phyloP scores from a whole-genome alignment of 108 stramenopile species.

The Nannochloropsis granulata region DNA sequence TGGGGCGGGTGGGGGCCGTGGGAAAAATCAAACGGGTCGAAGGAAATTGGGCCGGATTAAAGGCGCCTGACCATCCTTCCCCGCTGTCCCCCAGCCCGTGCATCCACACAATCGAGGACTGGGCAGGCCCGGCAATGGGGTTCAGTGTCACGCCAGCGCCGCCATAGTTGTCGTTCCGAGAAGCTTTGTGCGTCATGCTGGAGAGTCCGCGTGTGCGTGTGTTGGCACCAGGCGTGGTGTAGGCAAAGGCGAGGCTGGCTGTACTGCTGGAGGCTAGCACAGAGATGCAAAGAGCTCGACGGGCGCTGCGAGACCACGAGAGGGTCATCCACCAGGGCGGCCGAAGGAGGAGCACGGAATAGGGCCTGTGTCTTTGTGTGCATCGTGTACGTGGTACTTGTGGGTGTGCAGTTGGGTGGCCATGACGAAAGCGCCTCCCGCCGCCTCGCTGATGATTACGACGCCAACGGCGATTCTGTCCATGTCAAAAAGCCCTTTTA shows the following conservation, averaged over 20 bases:
- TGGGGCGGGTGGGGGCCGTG: constrained; percentile 15
- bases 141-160: background rate
- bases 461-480: too few relatives aligned
- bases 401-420: too few relatives aligned
- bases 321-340: background rate
- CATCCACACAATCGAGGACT: constrained; percentile 17
- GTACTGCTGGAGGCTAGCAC: background rate
- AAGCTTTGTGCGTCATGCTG: background rate
- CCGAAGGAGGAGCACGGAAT: too few relatives aligned
- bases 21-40: background rate
- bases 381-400: too few relatives aligned
- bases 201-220: background rate
- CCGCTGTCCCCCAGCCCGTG: constrained; percentile 39
- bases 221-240: background rate
- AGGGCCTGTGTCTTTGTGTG: too few relatives aligned
- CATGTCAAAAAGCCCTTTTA: too few relatives aligned
- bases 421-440: too few relatives aligned
- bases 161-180: background rate
- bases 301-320: background rate
- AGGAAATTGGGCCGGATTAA: background rate
- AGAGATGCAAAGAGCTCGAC: background rate
- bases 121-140: background rate
- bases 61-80: background rate
- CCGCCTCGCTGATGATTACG: too few relatives aligned
- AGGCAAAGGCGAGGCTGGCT: background rate